Evolutionary conservation across 2,329 filamentous ascomycete genomes (phyloP).

Genomic region (Phialophora expanda): DNA sequence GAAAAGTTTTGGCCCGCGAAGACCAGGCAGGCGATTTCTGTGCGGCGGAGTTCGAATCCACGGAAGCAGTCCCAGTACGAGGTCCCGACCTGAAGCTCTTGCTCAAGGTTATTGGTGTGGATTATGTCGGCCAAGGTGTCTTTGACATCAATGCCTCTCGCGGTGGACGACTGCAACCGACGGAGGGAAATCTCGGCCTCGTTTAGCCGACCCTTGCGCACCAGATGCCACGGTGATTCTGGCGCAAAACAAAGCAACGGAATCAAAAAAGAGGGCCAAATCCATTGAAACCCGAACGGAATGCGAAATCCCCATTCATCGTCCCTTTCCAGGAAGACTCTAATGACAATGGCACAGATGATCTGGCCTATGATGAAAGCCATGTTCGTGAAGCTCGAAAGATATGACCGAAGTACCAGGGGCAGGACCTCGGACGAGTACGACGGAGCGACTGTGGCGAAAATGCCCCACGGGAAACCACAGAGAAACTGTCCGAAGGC

Average conservation of each 20-base stretch:
- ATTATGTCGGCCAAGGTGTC: conserved; percentile 47
- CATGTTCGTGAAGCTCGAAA: conserved; percentile 26
- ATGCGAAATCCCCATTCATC: conserved; percentile 41
- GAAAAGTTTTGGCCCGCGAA: conserved; percentile 49
- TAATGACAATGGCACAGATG: conserved; percentile 43
- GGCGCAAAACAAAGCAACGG: conserved; percentile 38
- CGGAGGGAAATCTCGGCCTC: conserved; percentile 39
- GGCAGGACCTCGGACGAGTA: conserved; percentile 34
- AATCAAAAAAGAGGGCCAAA: conserved; percentile 40
- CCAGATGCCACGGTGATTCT: conserved; percentile 41
- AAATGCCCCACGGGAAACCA: conserved; percentile 37
- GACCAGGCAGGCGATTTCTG: conserved; percentile 49
- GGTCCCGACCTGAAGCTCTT: conserved; percentile 40
- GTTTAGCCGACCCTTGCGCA: conserved; percentile 37
- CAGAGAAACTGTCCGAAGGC: conserved; percentile 41
- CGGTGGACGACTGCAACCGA: conserved; percentile 35
- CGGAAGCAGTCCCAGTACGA: conserved; percentile 44
- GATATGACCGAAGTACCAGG: conserved; percentile 27
- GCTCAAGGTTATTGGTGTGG: conserved; percentile 46
- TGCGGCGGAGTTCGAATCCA: conserved; percentile 47
- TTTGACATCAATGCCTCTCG: conserved; percentile 27
- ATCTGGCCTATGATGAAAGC: conserved; percentile 40
- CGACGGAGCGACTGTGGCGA: conserved; percentile 31
- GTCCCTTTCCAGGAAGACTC: conserved; percentile 24
- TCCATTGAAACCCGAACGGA: conserved; percentile 35